Base-by-base conservation (phyloP, 371 early-diverging fungal genomes). In the Capillidium heterosporum region DNA sequence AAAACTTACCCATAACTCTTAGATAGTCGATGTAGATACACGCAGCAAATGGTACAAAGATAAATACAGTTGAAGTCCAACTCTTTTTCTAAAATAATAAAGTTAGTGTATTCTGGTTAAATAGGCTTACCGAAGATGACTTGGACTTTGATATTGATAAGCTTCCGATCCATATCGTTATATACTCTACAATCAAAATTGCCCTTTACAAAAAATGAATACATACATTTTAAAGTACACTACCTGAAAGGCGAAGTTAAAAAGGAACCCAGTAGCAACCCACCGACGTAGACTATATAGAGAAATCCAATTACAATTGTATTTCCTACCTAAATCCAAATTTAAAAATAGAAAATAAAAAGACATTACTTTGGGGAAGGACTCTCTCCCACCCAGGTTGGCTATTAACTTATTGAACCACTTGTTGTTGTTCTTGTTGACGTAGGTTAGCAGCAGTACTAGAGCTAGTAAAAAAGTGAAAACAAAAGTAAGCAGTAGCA, bases 241-340 rank as follows among this genome's bases (percentile, higher is more conserved):
- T 49, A 49, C 50, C 53, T 7, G 17, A 53, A 40, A 2, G 53
- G 53, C 3, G 53, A 35, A 7, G 39, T 39, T 39, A 53, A 53
- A 13, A 53, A 40, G 19, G 53, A 53, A 11, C 35, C 53, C 39
- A 31, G n/a, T 10, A 53, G 11, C 19, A 53, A 19, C 5, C 53
- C 39, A 3, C 53, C 53, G 4, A 32, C 13, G n/a, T 39, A 21
- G 31, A 53, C 23, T 8, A 53, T 29, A 31, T 53, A 53, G 35
- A 53, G 39, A 31, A 53, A 32, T 32, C 53, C 53, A 19, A 39
- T 8, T 7, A 35, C 19, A 8, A 53, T 17, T 2, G 27, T 39
- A 24, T 3, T 21, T 10, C 53, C 53, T 19, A 53, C 17, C 53
- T 53, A 39, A 53, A 47, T 47, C 17, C n/a, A 47, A 53, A 23